Percentiles rank a stretch among this genome's conserved stretches.
These are phyloP conservation scores for Samsoniella hepiali DNA, from an alignment of 2,329 filamentous ascomycete genomes.

Conservation along the genomic window DNA sequence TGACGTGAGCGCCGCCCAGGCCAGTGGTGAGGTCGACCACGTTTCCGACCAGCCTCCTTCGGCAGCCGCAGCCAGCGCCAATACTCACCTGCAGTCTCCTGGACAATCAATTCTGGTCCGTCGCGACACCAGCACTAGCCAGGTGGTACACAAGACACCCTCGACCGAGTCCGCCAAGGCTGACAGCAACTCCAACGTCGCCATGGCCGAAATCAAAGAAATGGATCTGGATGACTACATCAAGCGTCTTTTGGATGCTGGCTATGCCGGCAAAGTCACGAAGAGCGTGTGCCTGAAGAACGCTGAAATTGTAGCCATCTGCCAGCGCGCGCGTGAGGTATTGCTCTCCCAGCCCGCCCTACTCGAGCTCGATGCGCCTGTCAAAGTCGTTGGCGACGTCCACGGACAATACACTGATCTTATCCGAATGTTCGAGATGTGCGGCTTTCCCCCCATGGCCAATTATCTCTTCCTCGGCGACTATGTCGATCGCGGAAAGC, in stretches of 20 bases:
- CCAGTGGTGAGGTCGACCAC: slow-evolving; percentile 86
- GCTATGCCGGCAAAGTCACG: slow-evolving; percentile 93
- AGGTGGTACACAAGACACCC: slow-evolving; percentile 51
- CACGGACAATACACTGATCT: slow-evolving; percentile 96
- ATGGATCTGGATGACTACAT: slow-evolving; percentile 98
- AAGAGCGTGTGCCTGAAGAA: slow-evolving; percentile 98
- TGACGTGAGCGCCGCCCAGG: slow-evolving; percentile 76
- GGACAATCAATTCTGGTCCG: slow-evolving; percentile 89
- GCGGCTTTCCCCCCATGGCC: slow-evolving; percentile 84
- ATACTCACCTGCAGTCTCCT: slow-evolving; percentile 62
- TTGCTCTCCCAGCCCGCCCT: slow-evolving; percentile 90
- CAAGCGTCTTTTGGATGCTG: slow-evolving; percentile 86
- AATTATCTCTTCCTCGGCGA: slow-evolving; percentile 96
- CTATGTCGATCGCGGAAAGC: slow-evolving; percentile 95
- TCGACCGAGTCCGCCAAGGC: slow-evolving; percentile 41
- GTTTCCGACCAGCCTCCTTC: slow-evolving; percentile 88
- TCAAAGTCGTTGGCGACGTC: slow-evolving; percentile 97
- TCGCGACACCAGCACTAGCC: slow-evolving; percentile 66
- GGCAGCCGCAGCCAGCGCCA: slow-evolving; percentile 55
- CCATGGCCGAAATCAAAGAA: slow-evolving; percentile 86
- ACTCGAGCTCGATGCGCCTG: slow-evolving; percentile 86
- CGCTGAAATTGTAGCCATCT: slow-evolving; percentile 93
- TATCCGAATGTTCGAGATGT: slow-evolving; percentile 98
- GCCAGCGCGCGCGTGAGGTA: slow-evolving; percentile 80
- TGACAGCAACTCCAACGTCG: slow-evolving; percentile 57